Evolutionary conservation across 1,139 yeast species (phyloP).

Genomic region (Sugiyamaella grinbergsii): DNA sequence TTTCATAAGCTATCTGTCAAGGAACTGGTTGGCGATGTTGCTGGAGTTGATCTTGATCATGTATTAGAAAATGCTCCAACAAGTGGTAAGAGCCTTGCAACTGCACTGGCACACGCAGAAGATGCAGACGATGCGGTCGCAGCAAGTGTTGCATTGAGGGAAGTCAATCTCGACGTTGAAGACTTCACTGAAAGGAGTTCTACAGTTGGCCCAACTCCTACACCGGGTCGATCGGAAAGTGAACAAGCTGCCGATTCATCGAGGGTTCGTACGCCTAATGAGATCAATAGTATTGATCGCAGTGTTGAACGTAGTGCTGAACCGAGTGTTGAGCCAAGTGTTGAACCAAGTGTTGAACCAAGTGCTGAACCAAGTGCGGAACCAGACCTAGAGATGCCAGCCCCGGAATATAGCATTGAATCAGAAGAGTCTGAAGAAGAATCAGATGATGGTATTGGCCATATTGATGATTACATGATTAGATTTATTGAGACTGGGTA

Average conservation of each 20-base stretch:
- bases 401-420: conserved; percentile 27
- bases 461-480: conserved; percentile 96
- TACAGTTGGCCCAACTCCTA: conserved; percentile 19
- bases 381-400: neutral
- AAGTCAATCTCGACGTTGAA: conserved; percentile 78
- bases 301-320: conserved; percentile 24
- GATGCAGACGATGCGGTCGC: conserved; percentile 96
- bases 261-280: conserved; percentile 20
- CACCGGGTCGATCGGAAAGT: conserved; percentile 18
- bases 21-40: conserved; percentile 73
- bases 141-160: conserved; percentile 85
- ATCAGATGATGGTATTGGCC: conserved; percentile 80
- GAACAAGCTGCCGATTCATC: conserved; percentile 12
- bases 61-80: conserved; percentile 41
- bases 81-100: conserved; percentile 56
- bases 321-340: conserved; percentile 25
- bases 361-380: conserved; percentile 7
- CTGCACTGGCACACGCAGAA: conserved; percentile 86
- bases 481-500: conserved; percentile 82
- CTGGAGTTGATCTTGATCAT: conserved; percentile 41
- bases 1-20: conserved; percentile 87
- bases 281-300: neutral
- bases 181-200: conserved; percentile 65
- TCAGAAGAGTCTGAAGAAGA: conserved; percentile 48
- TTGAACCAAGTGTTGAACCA: conserved; percentile 13